Percentiles rank a stretch among this genome's conserved stretches.
phyloP scores from a whole-genome alignment of 2,329 filamentous ascomycete genomes.

The Alternaria infectoria region DNA sequence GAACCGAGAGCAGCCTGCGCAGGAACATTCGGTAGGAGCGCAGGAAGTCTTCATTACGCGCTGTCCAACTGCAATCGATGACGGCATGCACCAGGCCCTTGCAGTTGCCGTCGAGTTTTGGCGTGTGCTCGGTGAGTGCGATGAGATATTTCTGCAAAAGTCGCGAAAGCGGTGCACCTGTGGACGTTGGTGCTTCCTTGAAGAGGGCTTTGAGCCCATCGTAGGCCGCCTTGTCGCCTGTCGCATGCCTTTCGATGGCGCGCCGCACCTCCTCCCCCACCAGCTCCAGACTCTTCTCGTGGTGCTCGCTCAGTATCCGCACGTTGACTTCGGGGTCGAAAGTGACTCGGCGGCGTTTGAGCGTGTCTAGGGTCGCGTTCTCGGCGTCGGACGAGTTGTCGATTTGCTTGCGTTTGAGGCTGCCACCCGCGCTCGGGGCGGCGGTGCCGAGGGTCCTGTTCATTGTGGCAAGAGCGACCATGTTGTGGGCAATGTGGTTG shows the following conservation, averaged over 20 bases:
- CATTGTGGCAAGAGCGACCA: constrained; percentile 49
- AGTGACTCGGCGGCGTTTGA: constrained; percentile 56
- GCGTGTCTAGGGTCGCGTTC: constrained; percentile 40
- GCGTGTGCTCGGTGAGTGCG: constrained; percentile 64
- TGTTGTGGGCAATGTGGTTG: constrained; percentile 23
- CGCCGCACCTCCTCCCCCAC: constrained; percentile 67
- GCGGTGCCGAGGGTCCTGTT: constrained; percentile 34
- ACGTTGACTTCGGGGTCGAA: constrained; percentile 58
- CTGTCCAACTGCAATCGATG: constrained; percentile 66
- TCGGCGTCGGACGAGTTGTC: constrained; percentile 41
- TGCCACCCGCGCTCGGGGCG: constrained; percentile 39
- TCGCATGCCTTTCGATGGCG: constrained; percentile 61
- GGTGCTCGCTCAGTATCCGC: constrained; percentile 51
- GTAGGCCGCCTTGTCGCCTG: constrained; percentile 62
- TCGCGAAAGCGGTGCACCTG: constrained; percentile 58
- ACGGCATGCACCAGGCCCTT: constrained; percentile 64
- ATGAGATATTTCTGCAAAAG: constrained; percentile 64
- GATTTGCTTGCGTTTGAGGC: constrained; percentile 48
- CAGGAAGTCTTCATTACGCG: constrained; percentile 65
- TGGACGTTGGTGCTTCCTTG: constrained; percentile 53
- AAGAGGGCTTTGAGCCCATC: constrained; percentile 63
- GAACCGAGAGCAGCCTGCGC: constrained; percentile 75
- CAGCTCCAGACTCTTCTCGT: constrained; percentile 62
- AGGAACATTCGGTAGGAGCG: constrained; percentile 63
- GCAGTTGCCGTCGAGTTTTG: constrained; percentile 62